These are phyloP conservation scores for Rhodotorula sp. DNA, from an alignment of 1,284 basidiomycete genomes.

Conservation along the genomic window DNA sequence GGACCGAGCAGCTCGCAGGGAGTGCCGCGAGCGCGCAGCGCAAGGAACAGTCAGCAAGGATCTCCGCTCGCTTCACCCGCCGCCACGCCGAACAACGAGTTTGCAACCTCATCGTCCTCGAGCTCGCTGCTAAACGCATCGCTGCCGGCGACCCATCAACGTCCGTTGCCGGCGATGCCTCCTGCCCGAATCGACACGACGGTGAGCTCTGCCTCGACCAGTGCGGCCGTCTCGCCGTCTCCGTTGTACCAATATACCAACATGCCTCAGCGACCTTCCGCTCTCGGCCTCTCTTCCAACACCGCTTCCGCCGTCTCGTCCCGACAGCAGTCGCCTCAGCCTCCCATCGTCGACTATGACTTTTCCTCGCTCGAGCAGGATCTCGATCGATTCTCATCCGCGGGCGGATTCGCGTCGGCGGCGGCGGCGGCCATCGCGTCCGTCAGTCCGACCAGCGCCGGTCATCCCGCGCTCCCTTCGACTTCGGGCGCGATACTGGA, in stretches of 20 bases:
- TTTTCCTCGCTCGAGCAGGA: conserved; percentile 39
- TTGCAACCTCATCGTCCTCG: background rate
- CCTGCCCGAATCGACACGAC: background rate
- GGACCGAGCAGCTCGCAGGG: background rate
- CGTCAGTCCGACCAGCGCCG: conserved; percentile 19
- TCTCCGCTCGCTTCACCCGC: conserved; percentile 21
- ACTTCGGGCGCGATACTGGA: background rate
- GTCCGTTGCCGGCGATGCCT: conserved; percentile 30
- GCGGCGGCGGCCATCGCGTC: conserved; percentile 39
- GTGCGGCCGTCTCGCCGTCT: background rate
- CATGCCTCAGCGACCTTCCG: background rate
- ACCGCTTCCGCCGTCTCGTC: background rate
- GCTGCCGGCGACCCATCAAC: conserved; percentile 12
- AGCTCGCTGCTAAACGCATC: background rate
- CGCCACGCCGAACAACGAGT: background rate
- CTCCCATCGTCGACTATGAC: conserved; percentile 32
- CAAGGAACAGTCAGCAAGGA: background rate
- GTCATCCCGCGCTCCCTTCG: background rate
- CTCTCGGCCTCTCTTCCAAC: conserved; percentile 2
- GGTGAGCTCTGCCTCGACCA: background rate
- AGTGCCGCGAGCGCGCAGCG: background rate
- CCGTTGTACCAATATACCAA: background rate
- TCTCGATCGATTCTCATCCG: conserved; percentile 34
- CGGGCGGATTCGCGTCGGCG: conserved; percentile 36
- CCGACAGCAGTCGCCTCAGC: conserved; percentile 5